phyloP scores from a whole-genome alignment of 2,329 filamentous ascomycete species.

The Talaromyces islandicus region DNA sequence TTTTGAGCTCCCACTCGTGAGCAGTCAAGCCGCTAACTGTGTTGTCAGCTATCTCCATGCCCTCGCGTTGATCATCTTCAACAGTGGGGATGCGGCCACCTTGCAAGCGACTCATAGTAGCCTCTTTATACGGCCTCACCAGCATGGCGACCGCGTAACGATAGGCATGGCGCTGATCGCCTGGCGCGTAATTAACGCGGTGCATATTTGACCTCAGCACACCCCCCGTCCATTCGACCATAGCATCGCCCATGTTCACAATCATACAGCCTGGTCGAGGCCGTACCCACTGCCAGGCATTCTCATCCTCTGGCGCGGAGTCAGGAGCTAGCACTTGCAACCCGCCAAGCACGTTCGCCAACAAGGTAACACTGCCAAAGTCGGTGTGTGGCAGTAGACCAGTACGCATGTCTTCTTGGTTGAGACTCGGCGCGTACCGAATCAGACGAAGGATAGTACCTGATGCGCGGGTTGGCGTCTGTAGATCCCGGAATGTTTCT shows the following conservation, averaged over 20 bases:
- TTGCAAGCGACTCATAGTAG: conserved; percentile 12
- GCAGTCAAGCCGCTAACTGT: not conserved
- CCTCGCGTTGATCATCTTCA: conserved; percentile 2
- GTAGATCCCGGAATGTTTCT: conserved; percentile 14
- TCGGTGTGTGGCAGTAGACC: conserved; percentile 28
- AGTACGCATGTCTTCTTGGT: conserved; percentile 19
- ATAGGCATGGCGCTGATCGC: conserved; percentile 13
- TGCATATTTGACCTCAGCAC: conserved; percentile 25
- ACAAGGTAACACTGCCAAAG: conserved; percentile 31
- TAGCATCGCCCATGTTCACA: conserved; percentile 44
- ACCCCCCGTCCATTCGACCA: conserved; percentile 41
- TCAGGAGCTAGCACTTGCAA: conserved; percentile 28
- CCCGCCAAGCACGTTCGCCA: conserved; percentile 31
- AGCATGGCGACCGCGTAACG: conserved; percentile 17
- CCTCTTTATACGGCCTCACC: conserved; percentile 11
- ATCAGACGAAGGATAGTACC: conserved; percentile 5
- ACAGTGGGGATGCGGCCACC: conserved; percentile 11
- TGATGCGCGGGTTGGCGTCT: not conserved
- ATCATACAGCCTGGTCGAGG: conserved; percentile 24
- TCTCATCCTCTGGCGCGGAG: conserved; percentile 5
- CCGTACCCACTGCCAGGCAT: conserved; percentile 17
- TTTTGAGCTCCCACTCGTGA: conserved; percentile 4
- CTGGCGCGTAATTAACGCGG: conserved; percentile 19
- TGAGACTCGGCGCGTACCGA: conserved; percentile 14
- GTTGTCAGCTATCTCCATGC: not conserved